These are phyloP conservation scores for Gliomastix tumulicola DNA, from an alignment of 2,329 filamentous ascomycete species.

Conservation along the genomic window DNA sequence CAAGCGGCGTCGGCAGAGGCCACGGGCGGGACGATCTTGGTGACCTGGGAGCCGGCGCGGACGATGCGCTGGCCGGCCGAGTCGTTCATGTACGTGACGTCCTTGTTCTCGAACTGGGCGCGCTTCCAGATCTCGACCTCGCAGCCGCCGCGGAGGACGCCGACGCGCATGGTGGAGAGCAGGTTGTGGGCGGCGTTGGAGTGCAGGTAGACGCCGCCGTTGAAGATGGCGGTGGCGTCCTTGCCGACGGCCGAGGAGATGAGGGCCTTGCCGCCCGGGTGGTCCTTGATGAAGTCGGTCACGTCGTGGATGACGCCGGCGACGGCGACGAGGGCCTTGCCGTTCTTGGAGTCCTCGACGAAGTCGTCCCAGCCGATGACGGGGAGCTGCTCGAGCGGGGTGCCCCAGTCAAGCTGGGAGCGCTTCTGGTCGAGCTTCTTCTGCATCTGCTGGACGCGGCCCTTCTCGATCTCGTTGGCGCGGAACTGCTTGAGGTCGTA, in stretches of 20 bases:
- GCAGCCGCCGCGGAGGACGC: constrained; percentile 78
- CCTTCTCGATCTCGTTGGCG: constrained; percentile 87
- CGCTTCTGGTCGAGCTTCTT: constrained; percentile 92
- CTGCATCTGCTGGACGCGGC: constrained; percentile 79
- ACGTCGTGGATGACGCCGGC: constrained; percentile 85
- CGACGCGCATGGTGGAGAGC: constrained; percentile 80
- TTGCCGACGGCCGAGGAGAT: constrained; percentile 78
- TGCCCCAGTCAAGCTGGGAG: constrained; percentile 75
- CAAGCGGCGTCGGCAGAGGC: constrained; percentile 79
- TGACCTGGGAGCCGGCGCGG: constrained; percentile 79
- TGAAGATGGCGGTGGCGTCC: constrained; percentile 86
- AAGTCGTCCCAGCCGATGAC: constrained; percentile 86
- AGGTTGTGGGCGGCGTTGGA: constrained; percentile 87
- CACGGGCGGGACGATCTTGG: constrained; percentile 72
- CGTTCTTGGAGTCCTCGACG: constrained; percentile 66
- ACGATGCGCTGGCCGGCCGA: constrained; percentile 75
- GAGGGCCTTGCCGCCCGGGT: constrained; percentile 85
- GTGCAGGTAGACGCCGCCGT: constrained; percentile 84
- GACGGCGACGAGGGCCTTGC: constrained; percentile 68
- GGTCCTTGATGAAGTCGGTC: constrained; percentile 76
- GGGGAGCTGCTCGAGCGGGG: constrained; percentile 76
- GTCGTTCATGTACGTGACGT: constrained; percentile 73
- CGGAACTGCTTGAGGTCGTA: constrained; percentile 89
- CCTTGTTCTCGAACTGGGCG: constrained; percentile 76
- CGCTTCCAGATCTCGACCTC: constrained; percentile 94